A percentile compares a stretch with the other conserved stretches of the same genome.
phyloP scores from a whole-genome alignment of 768 basidiomycete genomes.

The Russula foetens region DNA sequence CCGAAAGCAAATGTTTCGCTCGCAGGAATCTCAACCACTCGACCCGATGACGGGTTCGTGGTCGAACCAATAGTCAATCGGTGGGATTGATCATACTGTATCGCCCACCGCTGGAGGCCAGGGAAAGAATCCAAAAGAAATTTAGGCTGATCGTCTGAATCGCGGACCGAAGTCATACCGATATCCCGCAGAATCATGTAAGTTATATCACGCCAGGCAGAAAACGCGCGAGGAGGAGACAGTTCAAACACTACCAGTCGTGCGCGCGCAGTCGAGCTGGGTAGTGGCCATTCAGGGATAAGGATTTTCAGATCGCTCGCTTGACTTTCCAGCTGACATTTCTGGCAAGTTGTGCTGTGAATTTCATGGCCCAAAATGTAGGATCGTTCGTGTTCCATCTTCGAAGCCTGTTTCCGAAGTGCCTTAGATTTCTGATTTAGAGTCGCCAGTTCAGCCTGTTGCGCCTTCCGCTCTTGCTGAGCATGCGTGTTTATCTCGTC shows the following conservation, averaged over 20 bases:
- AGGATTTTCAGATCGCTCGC: neutral
- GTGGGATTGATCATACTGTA: no score
- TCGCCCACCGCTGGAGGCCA: neutral
- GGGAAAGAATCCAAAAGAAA: neutral
- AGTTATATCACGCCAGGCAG: slow-evolving; percentile 9
- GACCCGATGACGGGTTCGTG: neutral
- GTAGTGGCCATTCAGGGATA: slow-evolving; percentile 13
- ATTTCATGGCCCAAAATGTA: neutral
- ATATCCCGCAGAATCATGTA: slow-evolving; percentile 7
- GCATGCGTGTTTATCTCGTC: neutral
- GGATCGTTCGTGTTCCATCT: neutral
- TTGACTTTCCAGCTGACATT: neutral
- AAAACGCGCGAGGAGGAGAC: neutral
- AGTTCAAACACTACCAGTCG: slow-evolving; percentile 9
- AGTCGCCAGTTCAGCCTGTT: neutral
- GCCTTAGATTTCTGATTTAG: neutral
- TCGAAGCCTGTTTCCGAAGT: neutral
- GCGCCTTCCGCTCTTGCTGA: neutral
- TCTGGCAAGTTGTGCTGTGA: neutral
- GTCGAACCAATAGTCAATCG: slow-evolving; percentile 8
- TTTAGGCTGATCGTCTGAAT: neutral
- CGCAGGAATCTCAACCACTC: neutral
- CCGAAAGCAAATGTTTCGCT: neutral
- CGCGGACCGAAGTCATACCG: neutral
- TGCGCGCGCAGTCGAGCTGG: neutral